Base-by-base conservation (phyloP, 108 stramenopile genomes). In the Nannochloropsis salina region DNA sequence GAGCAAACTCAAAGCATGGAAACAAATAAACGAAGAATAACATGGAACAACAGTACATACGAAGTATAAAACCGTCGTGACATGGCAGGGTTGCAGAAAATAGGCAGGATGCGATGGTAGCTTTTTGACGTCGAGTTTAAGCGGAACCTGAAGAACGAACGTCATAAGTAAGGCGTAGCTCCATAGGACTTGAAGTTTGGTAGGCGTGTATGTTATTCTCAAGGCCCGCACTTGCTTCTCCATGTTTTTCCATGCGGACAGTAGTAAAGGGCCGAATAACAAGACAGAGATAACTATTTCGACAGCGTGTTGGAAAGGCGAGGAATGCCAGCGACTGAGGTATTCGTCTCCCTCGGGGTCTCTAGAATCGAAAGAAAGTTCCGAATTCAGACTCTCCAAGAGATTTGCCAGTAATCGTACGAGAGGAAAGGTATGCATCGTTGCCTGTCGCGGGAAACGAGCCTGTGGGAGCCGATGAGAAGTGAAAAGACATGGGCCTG, bases 351-450 rank as follows among this genome's bases (percentile, higher is more conserved):
- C 61, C 61, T 74, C n/a, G 61, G 61, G 61, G 8, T 74, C 61
- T n/a, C 61, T 74, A n/a, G 61, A 15, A 74, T 74, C 61, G 61
- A 74, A 74, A n/a, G 61, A n/a, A n/a, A 74, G 61, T n/a, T 74
- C 61, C 20, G 61, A n/a, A 74, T 74, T 74, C 20, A 74, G 61
- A n/a, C 61, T 74, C n/a, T 74, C 61, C 6, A 74, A 74, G 61
- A 74, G 61, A n/a, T n/a, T 74, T 15, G 61, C 61, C 61, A 74
- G 2, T n/a, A 74, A 74, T n/a, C 61, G 61, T n/a, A 74, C 61
- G 4, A 8, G 20, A n/a, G 61, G 61, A 74, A 74, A 74, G 15
- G 4, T 15, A 15, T 74, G 4, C 61, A 74, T 74, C 8, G 61
- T 74, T 4, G 61, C 0, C 31, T 31, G 31, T 31, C 31, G 31